These are phyloP conservation scores for Skeletonema costatum DNA, from an alignment of 108 stramenopile species.

Conservation along the genomic window DNA sequence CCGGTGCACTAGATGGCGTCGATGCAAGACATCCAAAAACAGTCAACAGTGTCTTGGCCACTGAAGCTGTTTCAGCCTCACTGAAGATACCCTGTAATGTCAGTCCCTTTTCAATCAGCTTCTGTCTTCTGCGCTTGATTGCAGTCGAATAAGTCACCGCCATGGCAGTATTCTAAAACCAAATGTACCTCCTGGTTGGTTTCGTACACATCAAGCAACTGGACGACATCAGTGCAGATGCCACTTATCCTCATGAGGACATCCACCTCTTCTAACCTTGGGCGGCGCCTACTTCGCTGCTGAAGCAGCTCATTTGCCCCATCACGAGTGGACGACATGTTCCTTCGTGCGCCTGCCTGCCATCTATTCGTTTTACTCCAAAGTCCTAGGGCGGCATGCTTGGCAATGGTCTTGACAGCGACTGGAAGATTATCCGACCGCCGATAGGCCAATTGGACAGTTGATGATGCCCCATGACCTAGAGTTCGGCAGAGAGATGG, in stretches of 20 bases:
- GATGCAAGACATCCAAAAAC: conserved; percentile 69
- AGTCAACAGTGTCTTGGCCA: conserved; percentile 71
- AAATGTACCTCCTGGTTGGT: conserved; percentile 85
- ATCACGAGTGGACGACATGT: conserved; percentile 18
- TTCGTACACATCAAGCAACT: conserved; percentile 86
- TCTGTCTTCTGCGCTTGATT: conserved; percentile 71
- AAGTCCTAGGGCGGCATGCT: conserved; percentile 82
- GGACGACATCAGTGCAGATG: conserved; percentile 67
- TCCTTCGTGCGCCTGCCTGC: conserved; percentile 10
- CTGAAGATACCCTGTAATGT: conserved; percentile 39
- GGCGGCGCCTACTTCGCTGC: conserved; percentile 11
- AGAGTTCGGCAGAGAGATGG: conserved; percentile 64
- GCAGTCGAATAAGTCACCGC: conserved; percentile 88
- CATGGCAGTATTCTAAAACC: conserved; percentile 83
- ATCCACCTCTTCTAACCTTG: conserved; percentile 81
- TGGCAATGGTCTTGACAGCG: conserved; percentile 87
- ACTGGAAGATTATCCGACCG: conserved; percentile 52
- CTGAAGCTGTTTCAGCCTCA: conserved; percentile 71
- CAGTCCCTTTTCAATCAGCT: conserved; percentile 35
- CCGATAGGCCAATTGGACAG: conserved; percentile 73
- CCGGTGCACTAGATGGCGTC: conserved; percentile 69
- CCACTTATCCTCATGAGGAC: conserved; percentile 59
- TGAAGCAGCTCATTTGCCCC: conserved; percentile 24
- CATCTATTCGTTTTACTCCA: conserved; percentile 52
- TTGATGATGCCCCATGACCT: conserved; percentile 85